Evolutionary conservation across 2,329 filamentous ascomycete genomes (phyloP), one percentile per base, ranked within the genome.

Genomic region (Neopestalotiopsis sp.): DNA sequence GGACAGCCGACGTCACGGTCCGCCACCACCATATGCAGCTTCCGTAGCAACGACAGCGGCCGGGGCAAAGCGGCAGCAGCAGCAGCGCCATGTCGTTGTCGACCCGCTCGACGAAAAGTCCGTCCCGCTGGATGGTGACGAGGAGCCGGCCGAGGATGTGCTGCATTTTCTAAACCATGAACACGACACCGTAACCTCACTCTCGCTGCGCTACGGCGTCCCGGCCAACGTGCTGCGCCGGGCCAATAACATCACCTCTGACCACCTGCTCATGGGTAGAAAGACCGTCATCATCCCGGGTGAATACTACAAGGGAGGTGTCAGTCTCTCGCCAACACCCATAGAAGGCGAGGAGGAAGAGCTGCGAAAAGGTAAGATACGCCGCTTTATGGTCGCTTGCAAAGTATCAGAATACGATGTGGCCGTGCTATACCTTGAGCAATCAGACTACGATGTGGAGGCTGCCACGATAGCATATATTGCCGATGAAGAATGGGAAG

Each of bases 361-460:
- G 80, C 83, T 87, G 64, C 86, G 90, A 71, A 95, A 93, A 80
- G 85, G 83, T 20, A 91, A 90, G 76, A 86, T 95, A 42, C 85
- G 93, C 57, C 88, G 91, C 70, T 95, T 91, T 84, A 95, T 95
- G 93, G 89, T 94, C 2, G 85, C 86, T 1, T 93, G 91, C 81
- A 95, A 95, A 77, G 91, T 93, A 34, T 83, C 88, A 30, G 91
- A 95, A 83, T 95, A 90, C 81, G 91, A 94, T 76, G 84, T 94
- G 65, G 93, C 93, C 1, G 78, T 92, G 34, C 78, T 95, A 24
- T 96, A 96, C 78, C 85, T 96, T 58, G 88, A 94, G 75, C 90
- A 93, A 78, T 83, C 85, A 28, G 84, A 85, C 7, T 94, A 92
- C 78, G 86, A 94, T 73, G 81, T 95, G 17, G 87, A 89, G 3